Conservation (phyloP, 371 early-diverging fungal genomes). For the Mucor indicus region DNA sequence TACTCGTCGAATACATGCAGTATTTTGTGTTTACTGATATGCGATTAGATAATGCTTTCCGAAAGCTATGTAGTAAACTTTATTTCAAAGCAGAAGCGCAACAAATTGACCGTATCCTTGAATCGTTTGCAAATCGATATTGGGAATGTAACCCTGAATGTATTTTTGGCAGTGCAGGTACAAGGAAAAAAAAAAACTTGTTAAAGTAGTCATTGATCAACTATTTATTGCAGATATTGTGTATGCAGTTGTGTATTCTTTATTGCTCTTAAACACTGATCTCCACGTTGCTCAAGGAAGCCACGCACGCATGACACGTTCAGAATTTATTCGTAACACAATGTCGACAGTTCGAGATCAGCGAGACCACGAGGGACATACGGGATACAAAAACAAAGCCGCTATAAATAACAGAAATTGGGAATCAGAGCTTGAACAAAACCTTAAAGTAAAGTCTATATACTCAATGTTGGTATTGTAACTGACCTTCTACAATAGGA, state of each 20-base stretch:
- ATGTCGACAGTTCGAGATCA: constrained; percentile 51
- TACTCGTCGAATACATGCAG: constrained; percentile 69
- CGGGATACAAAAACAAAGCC: constrained; percentile 7
- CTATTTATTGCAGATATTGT: constrained; percentile 59
- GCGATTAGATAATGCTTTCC: constrained; percentile 78
- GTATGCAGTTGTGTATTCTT: constrained; percentile 82
- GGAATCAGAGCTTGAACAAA: constrained; percentile 33
- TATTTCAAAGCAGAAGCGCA: constrained; percentile 90
- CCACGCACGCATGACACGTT: constrained; percentile 57
- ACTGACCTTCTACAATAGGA: constrained; percentile 40
- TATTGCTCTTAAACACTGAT: constrained; percentile 91
- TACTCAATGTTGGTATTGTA: neutral
- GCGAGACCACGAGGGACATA: constrained; percentile 13
- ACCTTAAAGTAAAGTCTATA: constrained; percentile 24
- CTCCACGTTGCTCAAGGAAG: constrained; percentile 80
- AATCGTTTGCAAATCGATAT: constrained; percentile 75
- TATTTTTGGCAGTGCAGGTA: constrained; percentile 51
- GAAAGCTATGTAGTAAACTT: constrained; percentile 71
- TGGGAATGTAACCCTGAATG: constrained; percentile 76
- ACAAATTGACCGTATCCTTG: constrained; percentile 83
- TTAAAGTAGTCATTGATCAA: neutral
- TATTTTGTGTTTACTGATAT: constrained; percentile 69
- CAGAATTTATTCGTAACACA: constrained; percentile 63
- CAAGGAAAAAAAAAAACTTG: constrained; percentile 2
- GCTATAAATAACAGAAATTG: constrained; percentile 15